Base-by-base conservation (phyloP, 768 basidiomycete genomes). In the Mycena belliarum region DNA sequence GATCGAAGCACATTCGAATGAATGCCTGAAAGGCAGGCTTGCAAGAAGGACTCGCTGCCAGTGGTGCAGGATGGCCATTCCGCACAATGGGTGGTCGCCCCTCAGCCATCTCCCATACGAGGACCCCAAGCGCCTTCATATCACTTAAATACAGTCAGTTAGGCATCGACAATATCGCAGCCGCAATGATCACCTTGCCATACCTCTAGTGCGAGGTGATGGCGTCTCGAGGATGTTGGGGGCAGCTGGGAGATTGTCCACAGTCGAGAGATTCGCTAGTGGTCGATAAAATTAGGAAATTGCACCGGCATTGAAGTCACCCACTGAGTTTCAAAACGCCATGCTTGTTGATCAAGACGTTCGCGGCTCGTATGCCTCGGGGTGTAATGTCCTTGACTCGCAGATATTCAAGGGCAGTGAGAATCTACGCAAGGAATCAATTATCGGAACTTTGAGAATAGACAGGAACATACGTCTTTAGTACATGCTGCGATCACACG, bases 291-390 rank as follows among this genome's bases (percentile, higher is more conserved):
- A 11, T 12, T 24, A 25, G 3, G n/a, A 26, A 24, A 44, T 44
- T 18, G 14, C 3, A 14, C 24, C 7, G 2, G 26, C 5, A 20
- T 9, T 26, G 23, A 18, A 25, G 15, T 1, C 14, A 73, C 79
- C 28, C 58, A 83, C 82, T 76, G 16, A 85, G 65, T 64, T 84
- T 84, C 52, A 85, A 70, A 12, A 81, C 66, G 1, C 83, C 83
- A 0, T 69, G 63, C 25, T 64, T 65, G 32, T 78, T 82, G 55
- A 85, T 68, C 47, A 85, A 69, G 24, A 85, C 49, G 61, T 85
- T 84, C 52, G 83, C 80, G 18, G 83, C 79, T 28, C 82, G 74
- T 20, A 85, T 67, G 62, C 84, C 82, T 24, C 82, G 73, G 55
- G 83, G 82, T 4, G 82, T 80, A 20, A 85, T 76, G 26, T 73